These are phyloP conservation scores for Globisporangium acanthophoron DNA, from an alignment of 352 stramenopile species.

Conservation along the genomic window DNA sequence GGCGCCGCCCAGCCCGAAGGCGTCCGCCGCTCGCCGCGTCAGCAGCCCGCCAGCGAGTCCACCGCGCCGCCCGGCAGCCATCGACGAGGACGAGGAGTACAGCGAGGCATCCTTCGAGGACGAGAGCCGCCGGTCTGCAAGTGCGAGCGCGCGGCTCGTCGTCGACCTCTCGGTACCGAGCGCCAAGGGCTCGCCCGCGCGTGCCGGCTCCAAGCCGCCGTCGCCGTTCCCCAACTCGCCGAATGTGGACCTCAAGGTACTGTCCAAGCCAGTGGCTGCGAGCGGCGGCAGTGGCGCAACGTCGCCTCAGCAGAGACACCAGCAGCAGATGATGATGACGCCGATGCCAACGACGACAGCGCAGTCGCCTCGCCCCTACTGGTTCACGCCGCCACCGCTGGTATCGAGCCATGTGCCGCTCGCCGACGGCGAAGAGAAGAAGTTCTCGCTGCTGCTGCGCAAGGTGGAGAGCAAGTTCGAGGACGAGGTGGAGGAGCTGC, in stretches of 20 bases:
- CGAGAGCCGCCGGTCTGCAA: slow-evolving; percentile 50
- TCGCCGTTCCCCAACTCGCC: slow-evolving; percentile 26
- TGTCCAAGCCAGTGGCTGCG: slow-evolving; percentile 24
- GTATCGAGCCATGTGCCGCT: background rate
- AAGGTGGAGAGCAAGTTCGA: slow-evolving; percentile 77
- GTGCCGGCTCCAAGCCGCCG: slow-evolving; percentile 6
- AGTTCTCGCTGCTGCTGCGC: slow-evolving; percentile 66
- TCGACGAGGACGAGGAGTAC: slow-evolving; percentile 41
- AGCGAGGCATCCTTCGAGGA: slow-evolving; percentile 65
- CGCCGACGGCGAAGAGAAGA: slow-evolving; percentile 31
- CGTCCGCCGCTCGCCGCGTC: background rate
- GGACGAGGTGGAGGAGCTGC: slow-evolving; percentile 70
- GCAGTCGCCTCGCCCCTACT: slow-evolving; percentile 3
- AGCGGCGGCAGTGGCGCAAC: background rate
- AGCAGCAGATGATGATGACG: background rate
- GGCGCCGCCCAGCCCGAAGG: background rate
- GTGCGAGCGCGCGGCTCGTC: slow-evolving; percentile 33
- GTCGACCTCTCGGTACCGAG: slow-evolving; percentile 62
- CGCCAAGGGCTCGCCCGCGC: slow-evolving; percentile 29
- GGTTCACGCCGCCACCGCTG: slow-evolving; percentile 1
- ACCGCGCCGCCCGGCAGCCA: slow-evolving; percentile 6
- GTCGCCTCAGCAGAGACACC: background rate
- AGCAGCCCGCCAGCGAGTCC: slow-evolving; percentile 5
- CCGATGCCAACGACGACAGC: background rate
- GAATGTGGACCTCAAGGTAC: slow-evolving; percentile 38